Evolutionary conservation across 495 filamentous ascomycete genomes (phyloP), one percentile per base, ranked within the genome.

Genomic region (Niebla homalea): DNA sequence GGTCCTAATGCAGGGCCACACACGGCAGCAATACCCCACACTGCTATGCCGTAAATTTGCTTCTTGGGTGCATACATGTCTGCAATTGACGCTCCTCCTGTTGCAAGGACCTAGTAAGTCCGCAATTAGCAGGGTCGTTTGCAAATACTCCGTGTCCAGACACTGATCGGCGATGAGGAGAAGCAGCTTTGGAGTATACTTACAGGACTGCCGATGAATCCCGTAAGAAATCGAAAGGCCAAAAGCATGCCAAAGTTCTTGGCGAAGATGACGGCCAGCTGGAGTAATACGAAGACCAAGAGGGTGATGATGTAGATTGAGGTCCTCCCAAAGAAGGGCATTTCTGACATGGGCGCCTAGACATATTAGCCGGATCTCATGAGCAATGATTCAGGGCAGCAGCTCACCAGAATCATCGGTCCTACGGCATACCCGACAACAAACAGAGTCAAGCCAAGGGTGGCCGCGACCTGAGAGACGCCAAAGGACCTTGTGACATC

Each of bases 31-130:
- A 84, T 81, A 26, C 82, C 79, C 66, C 88, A 94, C 16, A 89
- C 65, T 0, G 85, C 83, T 46, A 88, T 80, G 21, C 87, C 85
- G 18, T 88, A 65, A 35, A 86, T 87, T 46, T 87, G 75, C 4
- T 77, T 77, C 8, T 77, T 72, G 57, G 89, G 87, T 59, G 83
- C 74, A 56, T 86, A 93, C 71, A 94, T 85, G 63, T 94, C 88
- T 11, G 26, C 48, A n/a, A 64, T 52, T 1, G 57, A 61, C 19
- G 51, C 63, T n/a, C 60, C 60, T 10, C 62, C 63, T 1, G 55
- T 57, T 23, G 63, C 56, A 8, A 63, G 54, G 10, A 35, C 42
- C 29, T 32, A 32, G 29, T 12, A 0, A 32, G 2, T 32, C 14
- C 14, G 29, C n/a, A 32, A 32, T 32, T 3, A 32, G 29, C 29